These are phyloP conservation scores for Podospora bellae-mahoneyi DNA, from an alignment of 495 filamentous ascomycete genomes.

Conservation along the genomic window DNA sequence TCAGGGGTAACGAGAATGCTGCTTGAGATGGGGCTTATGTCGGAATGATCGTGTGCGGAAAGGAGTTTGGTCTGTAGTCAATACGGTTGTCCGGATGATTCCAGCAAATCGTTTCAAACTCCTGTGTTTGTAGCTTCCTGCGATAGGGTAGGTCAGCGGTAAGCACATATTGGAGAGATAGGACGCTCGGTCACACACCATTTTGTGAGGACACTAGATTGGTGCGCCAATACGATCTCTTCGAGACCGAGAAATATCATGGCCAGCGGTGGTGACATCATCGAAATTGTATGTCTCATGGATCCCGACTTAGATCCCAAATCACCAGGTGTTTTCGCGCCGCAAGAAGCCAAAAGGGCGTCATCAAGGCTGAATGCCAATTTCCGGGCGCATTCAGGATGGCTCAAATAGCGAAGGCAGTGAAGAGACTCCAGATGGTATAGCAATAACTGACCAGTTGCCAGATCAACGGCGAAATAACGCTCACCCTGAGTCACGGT, in stretches of 20 bases:
- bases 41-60: no score
- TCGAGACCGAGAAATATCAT: neutral
- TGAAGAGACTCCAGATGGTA: conserved; percentile 30
- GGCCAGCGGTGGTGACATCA: conserved; percentile 3
- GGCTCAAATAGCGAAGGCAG: conserved; percentile 12
- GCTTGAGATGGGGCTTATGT: no score
- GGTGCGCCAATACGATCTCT: no score
- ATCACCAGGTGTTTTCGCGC: conserved; percentile 21
- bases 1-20: no score
- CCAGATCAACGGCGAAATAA: conserved; percentile 32
- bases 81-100: no score
- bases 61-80: no score
- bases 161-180: no score
- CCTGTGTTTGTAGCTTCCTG: no score
- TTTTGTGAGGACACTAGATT: no score
- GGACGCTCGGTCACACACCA: no score
- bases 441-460: conserved; percentile 27
- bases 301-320: conserved; percentile 23
- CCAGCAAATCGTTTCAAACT: no score
- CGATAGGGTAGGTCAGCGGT: no score
- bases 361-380: conserved; percentile 24
- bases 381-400: conserved; percentile 26
- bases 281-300: conserved; percentile 15
- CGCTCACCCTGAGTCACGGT: conserved; percentile 22
- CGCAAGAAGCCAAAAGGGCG: conserved; percentile 22